Percentiles rank a stretch among this genome's conserved stretches.
phyloP scores from a whole-genome alignment of 2,329 filamentous ascomycete genomes.

The Pseudophaeomoniella oleicola region DNA sequence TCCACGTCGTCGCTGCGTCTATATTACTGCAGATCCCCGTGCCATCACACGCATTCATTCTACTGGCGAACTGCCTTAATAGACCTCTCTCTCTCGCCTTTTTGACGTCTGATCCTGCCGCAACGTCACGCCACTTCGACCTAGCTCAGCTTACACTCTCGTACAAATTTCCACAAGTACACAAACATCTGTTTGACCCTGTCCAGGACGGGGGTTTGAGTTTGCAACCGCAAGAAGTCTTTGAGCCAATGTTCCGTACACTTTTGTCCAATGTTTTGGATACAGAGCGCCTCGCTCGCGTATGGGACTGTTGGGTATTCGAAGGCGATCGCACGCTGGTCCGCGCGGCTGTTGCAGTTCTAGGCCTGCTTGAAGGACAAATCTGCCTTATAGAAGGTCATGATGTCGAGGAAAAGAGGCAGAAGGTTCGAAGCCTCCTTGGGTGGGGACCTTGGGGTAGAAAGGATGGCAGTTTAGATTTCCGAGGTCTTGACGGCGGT shows the following conservation, averaged over 20 bases:
- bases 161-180: conserved; percentile 43
- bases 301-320: conserved; percentile 49
- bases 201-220: conserved; percentile 10
- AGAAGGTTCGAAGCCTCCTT: conserved; percentile 14
- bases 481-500: conserved; percentile 22
- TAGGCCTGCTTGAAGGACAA: conserved; percentile 28
- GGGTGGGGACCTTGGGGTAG: conserved; percentile 20
- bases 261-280: conserved; percentile 37
- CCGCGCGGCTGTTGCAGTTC: conserved; percentile 26
- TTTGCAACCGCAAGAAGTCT: conserved; percentile 24
- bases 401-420: conserved; percentile 19
- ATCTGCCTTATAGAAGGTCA: conserved; percentile 22
- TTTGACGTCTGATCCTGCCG: conserved; percentile 40
- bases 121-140: conserved; percentile 39
- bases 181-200: conserved; percentile 32
- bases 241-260: conserved; percentile 39
- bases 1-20: conserved; percentile 44
- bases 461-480: conserved; percentile 23
- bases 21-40: conserved; percentile 41
- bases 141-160: conserved; percentile 40
- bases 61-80: conserved; percentile 47
- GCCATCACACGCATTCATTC: conserved; percentile 39
- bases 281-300: conserved; percentile 36
- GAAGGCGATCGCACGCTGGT: conserved; percentile 40
- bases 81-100: conserved; percentile 46